Evolutionary conservation across 108 stramenopile species (phyloP).

Genomic region (Cyclostephanos tholiformis): DNA sequence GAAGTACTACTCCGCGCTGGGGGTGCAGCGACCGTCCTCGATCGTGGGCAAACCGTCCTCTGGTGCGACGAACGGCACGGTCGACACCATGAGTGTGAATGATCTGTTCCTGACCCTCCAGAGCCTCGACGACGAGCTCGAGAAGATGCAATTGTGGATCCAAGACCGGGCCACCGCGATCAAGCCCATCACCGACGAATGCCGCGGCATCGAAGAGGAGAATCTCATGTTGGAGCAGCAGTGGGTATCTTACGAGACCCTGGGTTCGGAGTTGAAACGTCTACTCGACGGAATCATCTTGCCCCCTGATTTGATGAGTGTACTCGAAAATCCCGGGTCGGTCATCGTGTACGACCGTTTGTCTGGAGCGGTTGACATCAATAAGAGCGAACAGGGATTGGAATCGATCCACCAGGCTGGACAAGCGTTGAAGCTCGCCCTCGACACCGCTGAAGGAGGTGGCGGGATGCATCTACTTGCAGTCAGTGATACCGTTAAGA

Average conservation of each 20-base stretch:
- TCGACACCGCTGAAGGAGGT: slow-evolving; percentile 74
- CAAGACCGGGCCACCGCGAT: slow-evolving; percentile 78
- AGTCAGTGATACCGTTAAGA: slow-evolving; percentile 76
- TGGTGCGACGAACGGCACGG: slow-evolving; percentile 26
- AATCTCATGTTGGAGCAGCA: slow-evolving; percentile 91
- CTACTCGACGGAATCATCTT: slow-evolving; percentile 75
- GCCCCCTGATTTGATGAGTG: slow-evolving; percentile 56
- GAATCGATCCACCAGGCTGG: slow-evolving; percentile 80
- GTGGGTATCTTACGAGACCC: slow-evolving; percentile 82
- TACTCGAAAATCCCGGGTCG: slow-evolving; percentile 79
- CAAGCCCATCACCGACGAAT: slow-evolving; percentile 90
- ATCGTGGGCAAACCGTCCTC: slow-evolving; percentile 13
- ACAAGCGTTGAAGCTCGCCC: slow-evolving; percentile 74
- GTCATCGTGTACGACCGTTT: slow-evolving; percentile 69
- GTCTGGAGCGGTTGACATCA: slow-evolving; percentile 69
- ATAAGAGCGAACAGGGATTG: slow-evolving; percentile 78
- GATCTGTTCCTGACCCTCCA: slow-evolving; percentile 78
- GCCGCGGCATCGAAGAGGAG: slow-evolving; percentile 87
- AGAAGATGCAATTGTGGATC: slow-evolving; percentile 86
- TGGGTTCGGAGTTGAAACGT: slow-evolving; percentile 74
- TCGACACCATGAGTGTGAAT: slow-evolving; percentile 75
- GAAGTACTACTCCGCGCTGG: slow-evolving; percentile 68
- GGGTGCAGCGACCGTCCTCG: slow-evolving; percentile 14
- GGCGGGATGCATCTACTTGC: slow-evolving; percentile 86
- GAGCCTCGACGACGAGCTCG: slow-evolving; percentile 76